Base-by-base conservation (phyloP, 768 basidiomycete genomes). In the Lactarius hengduanensis region DNA sequence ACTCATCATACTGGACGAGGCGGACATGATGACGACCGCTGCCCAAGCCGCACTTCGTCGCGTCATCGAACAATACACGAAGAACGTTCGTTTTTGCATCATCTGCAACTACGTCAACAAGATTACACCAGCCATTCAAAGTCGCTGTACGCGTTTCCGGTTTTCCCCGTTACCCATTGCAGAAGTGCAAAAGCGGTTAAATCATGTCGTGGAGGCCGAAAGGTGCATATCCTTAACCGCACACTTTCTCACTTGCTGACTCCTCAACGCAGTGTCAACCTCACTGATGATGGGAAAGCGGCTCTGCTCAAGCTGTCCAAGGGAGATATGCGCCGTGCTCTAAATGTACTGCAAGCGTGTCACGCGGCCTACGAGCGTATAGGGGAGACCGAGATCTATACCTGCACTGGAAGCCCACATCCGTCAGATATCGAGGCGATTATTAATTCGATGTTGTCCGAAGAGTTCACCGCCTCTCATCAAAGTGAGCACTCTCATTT, bases 61-160 rank as follows among this genome's bases (percentile, higher is more conserved):
- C 72, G 91, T 98, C 41, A 98, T 99, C 71, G 97, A 99, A 77
- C 96, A 97, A 70, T 98, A 97, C 77, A 99, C 97, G 22, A 94
- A 90, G 78, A 98, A 98, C 73, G 97, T 98, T 71, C 89, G 97
- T 45, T 99, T 99, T 77, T 99, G 97, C 78, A 99, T 99, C 73
- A 96, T 99, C 66, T 98, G 97, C 83, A 99, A 99, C 78, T 99
- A 99, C 72, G 97, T 98, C 76, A 98, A 98, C 84, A 98, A 98
- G 77, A 98, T 99, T 73, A 88, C 90, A 1, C 97, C 97, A 2
- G 97, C 97, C 40, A 97, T 99, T 59, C 97, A 99, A 78, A 97
- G 94, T 77, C 91, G 97, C 59, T 98, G 97, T 78, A 99, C 97
- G 7, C 84, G 96, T 53, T 99, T 98, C 79, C 85, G 97, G 57